Percentiles rank a stretch among this genome's conserved stretches.
Evolutionary conservation across 106 monocot species (phyloP).

Genomic region (Vanilla planifolia): DNA sequence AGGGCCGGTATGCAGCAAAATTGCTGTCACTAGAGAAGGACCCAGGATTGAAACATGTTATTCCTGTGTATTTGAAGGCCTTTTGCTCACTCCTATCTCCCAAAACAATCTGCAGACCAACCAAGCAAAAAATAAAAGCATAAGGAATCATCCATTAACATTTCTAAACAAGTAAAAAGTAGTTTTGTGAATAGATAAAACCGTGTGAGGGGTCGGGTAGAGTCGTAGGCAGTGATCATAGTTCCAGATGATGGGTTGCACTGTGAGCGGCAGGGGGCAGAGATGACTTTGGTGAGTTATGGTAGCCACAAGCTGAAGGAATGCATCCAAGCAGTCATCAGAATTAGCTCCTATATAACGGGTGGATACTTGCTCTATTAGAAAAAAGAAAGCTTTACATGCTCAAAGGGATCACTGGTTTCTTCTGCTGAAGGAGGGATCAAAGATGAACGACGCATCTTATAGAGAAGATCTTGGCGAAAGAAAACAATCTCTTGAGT

Average conservation of each 20-base stretch:
- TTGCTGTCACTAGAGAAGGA: constrained; percentile 84
- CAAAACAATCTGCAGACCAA: constrained; percentile 71
- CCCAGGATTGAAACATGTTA: constrained; percentile 96
- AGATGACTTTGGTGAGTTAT: constrained; percentile 99
- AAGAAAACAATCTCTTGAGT: constrained; percentile 97
- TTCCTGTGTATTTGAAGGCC: constrained; percentile 84
- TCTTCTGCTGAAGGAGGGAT: constrained; percentile 83
- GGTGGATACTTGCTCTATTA: not conserved
- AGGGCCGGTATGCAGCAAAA: constrained; percentile 93
- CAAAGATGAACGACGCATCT: constrained; percentile 78
- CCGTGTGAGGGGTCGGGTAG: constrained; percentile 92
- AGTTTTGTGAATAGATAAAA: constrained; percentile 10
- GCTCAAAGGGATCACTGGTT: constrained; percentile 84
- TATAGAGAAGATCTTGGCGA: constrained; percentile 84
- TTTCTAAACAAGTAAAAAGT: not conserved
- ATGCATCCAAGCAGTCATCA: not conserved
- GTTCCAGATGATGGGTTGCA: constrained; percentile 97
- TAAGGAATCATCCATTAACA: not conserved
- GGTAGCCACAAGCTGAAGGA: constrained; percentile 87
- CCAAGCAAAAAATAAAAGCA: no score
- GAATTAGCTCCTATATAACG: not conserved
- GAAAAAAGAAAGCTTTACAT: constrained; percentile 35
- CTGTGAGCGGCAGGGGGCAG: constrained; percentile 87
- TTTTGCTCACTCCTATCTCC: constrained; percentile 91
- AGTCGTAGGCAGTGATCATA: constrained; percentile 91